phyloP scores from a whole-genome alignment of 2,329 filamentous ascomycete genomes.

The Eutypa lata region DNA sequence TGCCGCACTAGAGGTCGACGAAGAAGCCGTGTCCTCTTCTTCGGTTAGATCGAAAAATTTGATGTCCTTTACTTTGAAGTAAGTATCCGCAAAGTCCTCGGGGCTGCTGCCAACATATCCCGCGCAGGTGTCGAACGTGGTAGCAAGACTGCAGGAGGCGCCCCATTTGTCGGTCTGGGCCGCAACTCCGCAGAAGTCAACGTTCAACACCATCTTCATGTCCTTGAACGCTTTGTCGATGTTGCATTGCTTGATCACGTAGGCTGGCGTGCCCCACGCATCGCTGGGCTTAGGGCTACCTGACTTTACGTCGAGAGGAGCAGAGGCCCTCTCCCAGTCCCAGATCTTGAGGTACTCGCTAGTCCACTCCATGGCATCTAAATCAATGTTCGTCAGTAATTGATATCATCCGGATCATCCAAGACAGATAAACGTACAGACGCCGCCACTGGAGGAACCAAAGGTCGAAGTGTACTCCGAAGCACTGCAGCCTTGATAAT shows the following conservation, averaged over 20 bases:
- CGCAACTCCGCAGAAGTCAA: slow-evolving; percentile 18
- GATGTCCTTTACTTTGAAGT: slow-evolving; percentile 22
- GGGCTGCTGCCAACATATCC: slow-evolving; percentile 16
- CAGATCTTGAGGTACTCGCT: slow-evolving; percentile 58
- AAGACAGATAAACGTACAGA: slow-evolving; percentile 29
- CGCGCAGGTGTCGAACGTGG: slow-evolving; percentile 14
- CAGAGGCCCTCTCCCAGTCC: slow-evolving; percentile 56
- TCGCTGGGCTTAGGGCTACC: slow-evolving; percentile 19
- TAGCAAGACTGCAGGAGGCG: slow-evolving; percentile 14
- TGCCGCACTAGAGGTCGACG: background rate
- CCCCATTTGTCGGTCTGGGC: slow-evolving; percentile 18
- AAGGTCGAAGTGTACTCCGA: slow-evolving; percentile 37
- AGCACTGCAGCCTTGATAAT: slow-evolving; percentile 39
- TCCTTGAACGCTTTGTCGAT: slow-evolving; percentile 25
- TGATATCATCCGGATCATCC: slow-evolving; percentile 29
- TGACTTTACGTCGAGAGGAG: slow-evolving; percentile 56
- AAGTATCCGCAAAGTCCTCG: slow-evolving; percentile 11
- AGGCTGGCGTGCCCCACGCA: slow-evolving; percentile 24
- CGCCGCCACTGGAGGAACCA: slow-evolving; percentile 34
- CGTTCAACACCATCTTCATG: slow-evolving; percentile 24
- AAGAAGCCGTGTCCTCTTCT: background rate
- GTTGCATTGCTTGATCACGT: slow-evolving; percentile 22
- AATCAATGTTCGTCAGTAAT: slow-evolving; percentile 44
- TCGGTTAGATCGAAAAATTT: slow-evolving; percentile 9
- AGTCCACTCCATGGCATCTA: slow-evolving; percentile 62